phyloP scores from a whole-genome alignment of 108 stramenopile genomes.

The Fragilaria crotonensis region DNA sequence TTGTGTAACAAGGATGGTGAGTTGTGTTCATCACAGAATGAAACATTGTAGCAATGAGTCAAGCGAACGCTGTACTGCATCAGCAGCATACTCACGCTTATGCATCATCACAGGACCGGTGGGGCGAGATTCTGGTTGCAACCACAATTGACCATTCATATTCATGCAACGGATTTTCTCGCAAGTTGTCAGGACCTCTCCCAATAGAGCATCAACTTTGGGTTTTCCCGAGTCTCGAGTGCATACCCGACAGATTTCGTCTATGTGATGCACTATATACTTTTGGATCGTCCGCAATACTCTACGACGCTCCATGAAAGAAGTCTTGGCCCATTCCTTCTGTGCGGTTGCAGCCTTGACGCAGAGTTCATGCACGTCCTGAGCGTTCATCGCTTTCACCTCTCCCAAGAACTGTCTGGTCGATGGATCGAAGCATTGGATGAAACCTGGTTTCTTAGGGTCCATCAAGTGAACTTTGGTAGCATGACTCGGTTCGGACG shows the following conservation, averaged over 20 bases:
- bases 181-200: constrained; percentile 96
- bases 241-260: constrained; percentile 84
- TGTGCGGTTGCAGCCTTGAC: constrained; percentile 83
- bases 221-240: constrained; percentile 86
- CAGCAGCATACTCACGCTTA: too few relatives aligned
- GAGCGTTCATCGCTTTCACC: constrained; percentile 70
- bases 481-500: constrained; percentile 17
- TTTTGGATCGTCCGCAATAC: constrained; percentile 90
- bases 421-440: constrained; percentile 91
- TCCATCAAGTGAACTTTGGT: constrained; percentile 32
- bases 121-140: constrained; percentile 61
- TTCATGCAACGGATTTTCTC: constrained; percentile 90
- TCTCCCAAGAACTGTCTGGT: constrained; percentile 78
- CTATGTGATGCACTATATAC: constrained; percentile 81
- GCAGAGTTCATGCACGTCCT: constrained; percentile 66
- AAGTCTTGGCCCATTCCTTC: constrained; percentile 76
- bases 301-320: constrained; percentile 83
- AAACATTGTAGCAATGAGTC: too few relatives aligned
- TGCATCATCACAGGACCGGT: constrained; percentile 91
- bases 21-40: too few relatives aligned
- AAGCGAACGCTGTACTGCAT: too few relatives aligned
- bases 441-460: constrained; percentile 34
- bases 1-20: too few relatives aligned
- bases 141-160: constrained; percentile 85
- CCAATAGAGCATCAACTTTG: constrained; percentile 87